Evolutionary conservation across 495 filamentous ascomycete species (phyloP), one percentile per base, ranked within the genome.

Genomic region (Penicillium nucicola): DNA sequence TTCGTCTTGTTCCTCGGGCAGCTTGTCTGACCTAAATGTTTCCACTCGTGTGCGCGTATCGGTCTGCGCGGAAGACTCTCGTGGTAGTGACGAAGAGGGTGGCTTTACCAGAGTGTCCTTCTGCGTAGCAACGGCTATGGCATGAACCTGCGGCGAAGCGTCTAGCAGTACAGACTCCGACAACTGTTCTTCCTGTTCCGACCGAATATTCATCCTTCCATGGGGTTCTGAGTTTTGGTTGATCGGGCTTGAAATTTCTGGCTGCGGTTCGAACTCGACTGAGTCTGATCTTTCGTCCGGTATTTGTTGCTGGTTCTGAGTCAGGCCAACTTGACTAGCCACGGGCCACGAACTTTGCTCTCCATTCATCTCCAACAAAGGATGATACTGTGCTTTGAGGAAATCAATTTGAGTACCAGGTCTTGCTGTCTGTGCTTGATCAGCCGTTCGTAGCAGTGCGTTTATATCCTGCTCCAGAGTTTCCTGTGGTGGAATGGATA

Each of bases 401-500:
- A 48, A 48, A 40, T 48, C 19, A 15, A 48, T 48, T 17, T 48
- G 1, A 48, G 45, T 48, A 18, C 39, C 18, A 39, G 12, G 45
- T 40, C 35, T 48, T 28, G 20, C 8, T 48, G 13, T 38, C 35
- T 40, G 20, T 48, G 39, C 12, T 17, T 28, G 33, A 12, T 10
- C 17, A 15, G 18, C 45, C 23, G 13, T 48, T 25, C 40, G 35
- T 48, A 48, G 20, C 1, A 48, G 45, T 40, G 34, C 22, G 35
- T 48, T 48, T 39, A 48, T 48, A 30, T 48, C 34, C 45, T 48
- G 33, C 45, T 48, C 45, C 12, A 48, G 45, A 17, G 45, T 48
- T 20, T 48, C 45, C 35, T 38, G 13, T 8, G 45, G 45, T 13
- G 33, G 45, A 2, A 10, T 40, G 1, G 45, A 48, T 17, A 40